Base-by-base conservation (phyloP, 2,329 filamentous ascomycete genomes). In the Nigrospora sphaerica region DNA sequence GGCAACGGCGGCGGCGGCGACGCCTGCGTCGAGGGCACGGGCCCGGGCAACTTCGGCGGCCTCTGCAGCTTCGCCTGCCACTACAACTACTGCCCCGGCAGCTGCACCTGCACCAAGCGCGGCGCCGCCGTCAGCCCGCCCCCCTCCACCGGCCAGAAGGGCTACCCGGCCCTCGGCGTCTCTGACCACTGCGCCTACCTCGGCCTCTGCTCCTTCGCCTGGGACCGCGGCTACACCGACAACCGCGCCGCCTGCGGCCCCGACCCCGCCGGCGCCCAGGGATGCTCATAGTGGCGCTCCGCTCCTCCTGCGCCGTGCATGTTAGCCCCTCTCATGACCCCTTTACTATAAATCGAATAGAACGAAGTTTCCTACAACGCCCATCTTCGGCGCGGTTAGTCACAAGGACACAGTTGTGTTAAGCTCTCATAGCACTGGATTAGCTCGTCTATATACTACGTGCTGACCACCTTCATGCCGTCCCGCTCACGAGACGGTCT, bases 21-120 rank as follows among this genome's bases (percentile, higher is more conserved):
- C 10, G 35, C 35, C n/a, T 62, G 60, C 42, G 48, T 61, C 23
- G 32, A 50, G 0, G 60, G 62, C 1, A 54, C 45, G 12, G 55
- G 51, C 2, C 14, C 18, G 1, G 33, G 45, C 23, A 49, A 54
- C 34, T 55, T 55, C 40, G 37, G 18, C 2, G 55, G 52, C 3
- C 48, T 64, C 17, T 64, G 62, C 47, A 32, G 38, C 12, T 61
- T 56, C 37, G 38, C 57, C 3, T 64, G 62, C 46, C 14, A 47
- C 2, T 54, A 55, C 38, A 55, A 52, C 12, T 62, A 63, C 48
- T 63, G 60, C 42, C 60, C 59, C 4, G 42, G 37, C 10, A 49
- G 48, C 3, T 63, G 60, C 47, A 32, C 44, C 11, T 64, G 59
- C 47, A 49, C 46, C 11, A 39, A 46, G 18, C 48, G 44, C 46